phyloP scores from a whole-genome alignment of 345 rosid species.

The Gossypium ekmanianum region DNA sequence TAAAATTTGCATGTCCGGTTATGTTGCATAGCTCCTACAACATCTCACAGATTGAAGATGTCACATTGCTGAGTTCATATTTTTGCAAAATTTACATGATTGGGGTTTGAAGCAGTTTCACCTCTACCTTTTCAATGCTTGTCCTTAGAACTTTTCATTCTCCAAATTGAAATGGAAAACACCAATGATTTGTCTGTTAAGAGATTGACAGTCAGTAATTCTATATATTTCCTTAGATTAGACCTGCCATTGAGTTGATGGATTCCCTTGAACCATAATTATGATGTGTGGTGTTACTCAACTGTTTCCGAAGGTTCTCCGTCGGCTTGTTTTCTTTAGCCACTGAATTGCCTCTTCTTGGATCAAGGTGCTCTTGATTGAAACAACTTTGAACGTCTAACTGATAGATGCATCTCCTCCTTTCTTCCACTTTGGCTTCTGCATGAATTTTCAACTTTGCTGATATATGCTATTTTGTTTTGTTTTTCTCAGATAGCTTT shows the following conservation, averaged over 20 bases:
- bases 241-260: not conserved
- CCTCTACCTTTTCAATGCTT: not conserved
- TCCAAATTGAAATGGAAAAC: not conserved
- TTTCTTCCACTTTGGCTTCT: not conserved
- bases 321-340: not conserved
- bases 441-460: conserved; percentile 22
- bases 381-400: not conserved
- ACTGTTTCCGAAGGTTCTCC: not conserved
- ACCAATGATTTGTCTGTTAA: not conserved
- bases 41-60: not conserved
- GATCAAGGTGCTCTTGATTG: not conserved
- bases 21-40: not conserved
- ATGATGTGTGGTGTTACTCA: not conserved
- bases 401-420: not conserved
- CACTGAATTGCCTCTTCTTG: not conserved
- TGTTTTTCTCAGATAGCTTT: conserved; percentile 47
- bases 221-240: not conserved
- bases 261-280: not conserved
- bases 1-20: not conserved
- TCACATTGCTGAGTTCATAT: not conserved
- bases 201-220: not conserved
- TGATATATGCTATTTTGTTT: not conserved
- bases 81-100: not conserved
- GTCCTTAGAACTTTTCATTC: not conserved
- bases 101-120: not conserved